Base-by-base conservation (phyloP, 768 basidiomycete genomes). In the Rhodocollybia butyracea region DNA sequence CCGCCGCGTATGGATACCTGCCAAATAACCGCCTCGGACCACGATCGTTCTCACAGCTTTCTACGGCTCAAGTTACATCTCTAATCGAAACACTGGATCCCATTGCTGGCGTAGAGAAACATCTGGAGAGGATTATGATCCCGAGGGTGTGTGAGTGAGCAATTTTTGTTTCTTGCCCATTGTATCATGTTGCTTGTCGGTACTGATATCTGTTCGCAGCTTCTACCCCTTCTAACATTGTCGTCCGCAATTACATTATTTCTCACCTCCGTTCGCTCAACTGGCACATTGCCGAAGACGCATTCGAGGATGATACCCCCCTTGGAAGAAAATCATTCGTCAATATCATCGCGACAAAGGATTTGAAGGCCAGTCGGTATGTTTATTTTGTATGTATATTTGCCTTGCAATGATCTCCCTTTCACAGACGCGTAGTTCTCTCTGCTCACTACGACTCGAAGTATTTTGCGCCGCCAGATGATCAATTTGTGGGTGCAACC, bases 361-460 rank as follows among this genome's bases (percentile, higher is more conserved):
- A 98, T 66, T 90, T 91, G n/a, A 68, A 73, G 17, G 95, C 97
- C 0, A 73, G 86, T 1, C 43, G 43, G 30, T 24, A 29, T 45
- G 24, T 15, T 24, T n/a, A 6, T 17, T n/a, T 24, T 45, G 26
- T n/a, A 15, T 27, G 7, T n/a, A 29, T 15, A 2, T 42, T 21
- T 8, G 17, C 21, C 15, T 26, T 2, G 12, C 26, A 2, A 42
- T 26, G 10, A 4, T 42, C 15, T 45, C 12, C n/a, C n/a, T n/a
- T 29, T 27, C 21, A n/a, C 19, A 73, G 91, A 42, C 85, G 91
- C 58, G 77, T 99, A 31, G 77, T 96, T 15, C 68, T 99, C n/a
- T 78, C 97, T 5, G 97, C 95, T 5, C 95, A 98, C 66, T 94
- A 86, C 62, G 95, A 98, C 68, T 92, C 89, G 71, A 97, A 97